phyloP scores from a whole-genome alignment of 2,329 filamentous ascomycete species.

The Sporothrix euskadiensis region DNA sequence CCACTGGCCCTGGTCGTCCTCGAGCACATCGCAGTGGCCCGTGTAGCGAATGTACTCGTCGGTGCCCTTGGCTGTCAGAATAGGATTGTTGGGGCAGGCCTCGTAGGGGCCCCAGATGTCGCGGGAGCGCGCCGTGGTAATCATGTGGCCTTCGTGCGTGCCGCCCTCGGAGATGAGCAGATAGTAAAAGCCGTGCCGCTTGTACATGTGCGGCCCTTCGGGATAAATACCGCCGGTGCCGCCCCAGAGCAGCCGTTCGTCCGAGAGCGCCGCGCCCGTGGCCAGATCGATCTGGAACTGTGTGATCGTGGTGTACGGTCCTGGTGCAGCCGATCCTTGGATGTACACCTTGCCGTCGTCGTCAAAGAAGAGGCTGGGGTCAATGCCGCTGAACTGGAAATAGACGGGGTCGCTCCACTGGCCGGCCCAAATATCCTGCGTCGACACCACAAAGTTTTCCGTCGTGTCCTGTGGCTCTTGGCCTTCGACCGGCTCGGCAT shows the following conservation, averaged over 20 bases:
- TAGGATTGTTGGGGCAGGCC: background rate
- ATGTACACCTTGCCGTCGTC: slow-evolving; percentile 12
- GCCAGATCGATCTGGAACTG: slow-evolving; percentile 16
- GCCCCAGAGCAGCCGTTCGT: background rate
- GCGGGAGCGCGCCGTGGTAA: background rate
- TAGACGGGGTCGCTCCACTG: background rate
- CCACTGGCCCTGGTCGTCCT: slow-evolving; percentile 5
- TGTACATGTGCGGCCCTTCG: slow-evolving; percentile 9
- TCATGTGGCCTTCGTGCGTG: slow-evolving; percentile 11
- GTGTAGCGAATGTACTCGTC: slow-evolving; percentile 14
- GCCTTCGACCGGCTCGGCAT: background rate
- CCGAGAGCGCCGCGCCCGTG: slow-evolving; percentile 7
- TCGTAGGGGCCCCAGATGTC: slow-evolving; percentile 8
- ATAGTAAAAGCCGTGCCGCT: background rate
- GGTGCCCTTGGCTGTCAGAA: slow-evolving; percentile 1
- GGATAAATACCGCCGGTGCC: background rate
- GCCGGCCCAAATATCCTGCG: slow-evolving; percentile 9
- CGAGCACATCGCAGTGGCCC: slow-evolving; percentile 1
- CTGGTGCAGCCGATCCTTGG: background rate
- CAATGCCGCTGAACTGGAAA: slow-evolving; percentile 11
- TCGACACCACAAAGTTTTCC: slow-evolving; percentile 6
- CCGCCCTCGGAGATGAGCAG: slow-evolving; percentile 1
- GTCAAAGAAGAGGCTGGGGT: slow-evolving; percentile 14
- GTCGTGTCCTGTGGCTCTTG: background rate
- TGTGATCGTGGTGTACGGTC: background rate